Evolutionary conservation across 2,329 filamentous ascomycete species (phyloP).

Genomic region (Fusarium ambrosium): DNA sequence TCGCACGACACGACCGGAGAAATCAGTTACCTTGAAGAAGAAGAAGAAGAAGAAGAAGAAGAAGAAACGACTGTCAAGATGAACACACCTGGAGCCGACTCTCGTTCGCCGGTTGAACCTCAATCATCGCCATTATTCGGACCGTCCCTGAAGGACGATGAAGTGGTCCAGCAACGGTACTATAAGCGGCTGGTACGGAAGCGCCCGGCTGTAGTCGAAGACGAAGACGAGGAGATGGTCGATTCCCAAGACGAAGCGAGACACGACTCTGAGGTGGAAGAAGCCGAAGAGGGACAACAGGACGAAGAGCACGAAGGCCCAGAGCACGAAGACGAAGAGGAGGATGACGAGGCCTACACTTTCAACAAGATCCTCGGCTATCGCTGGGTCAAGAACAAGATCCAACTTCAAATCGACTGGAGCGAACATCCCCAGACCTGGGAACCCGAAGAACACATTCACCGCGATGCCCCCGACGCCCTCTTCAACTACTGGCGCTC

Average conservation of each 20-base stretch:
- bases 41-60: not conserved
- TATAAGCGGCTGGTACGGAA: not conserved
- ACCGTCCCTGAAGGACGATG: not conserved
- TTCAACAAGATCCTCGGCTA: constrained; percentile 45
- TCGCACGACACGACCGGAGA: constrained; percentile 22
- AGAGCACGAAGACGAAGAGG: constrained; percentile 7
- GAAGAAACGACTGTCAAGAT: constrained; percentile 20
- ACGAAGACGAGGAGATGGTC: constrained; percentile 6
- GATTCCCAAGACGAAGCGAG: not conserved
- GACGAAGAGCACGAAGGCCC: constrained; percentile 3
- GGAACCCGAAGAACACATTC: constrained; percentile 52
- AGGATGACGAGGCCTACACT: constrained; percentile 26
- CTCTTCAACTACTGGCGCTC: constrained; percentile 53
- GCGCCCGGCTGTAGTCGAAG: not conserved
- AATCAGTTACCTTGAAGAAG: constrained; percentile 1
- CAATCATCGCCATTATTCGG: not conserved
- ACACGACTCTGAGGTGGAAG: not conserved
- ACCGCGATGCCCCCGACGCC: constrained; percentile 49
- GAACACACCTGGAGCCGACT: not conserved
- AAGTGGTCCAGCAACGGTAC: not conserved
- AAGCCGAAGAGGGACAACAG: constrained; percentile 1
- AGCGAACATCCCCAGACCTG: constrained; percentile 48
- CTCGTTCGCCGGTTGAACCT: not conserved
- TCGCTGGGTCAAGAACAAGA: constrained; percentile 48
- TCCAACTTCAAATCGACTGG: constrained; percentile 53